These are phyloP conservation scores for Pseudoscleropodium purum DNA, from an alignment of 225 moss, liverwort and hornwort genomes.

Conservation along the genomic window DNA sequence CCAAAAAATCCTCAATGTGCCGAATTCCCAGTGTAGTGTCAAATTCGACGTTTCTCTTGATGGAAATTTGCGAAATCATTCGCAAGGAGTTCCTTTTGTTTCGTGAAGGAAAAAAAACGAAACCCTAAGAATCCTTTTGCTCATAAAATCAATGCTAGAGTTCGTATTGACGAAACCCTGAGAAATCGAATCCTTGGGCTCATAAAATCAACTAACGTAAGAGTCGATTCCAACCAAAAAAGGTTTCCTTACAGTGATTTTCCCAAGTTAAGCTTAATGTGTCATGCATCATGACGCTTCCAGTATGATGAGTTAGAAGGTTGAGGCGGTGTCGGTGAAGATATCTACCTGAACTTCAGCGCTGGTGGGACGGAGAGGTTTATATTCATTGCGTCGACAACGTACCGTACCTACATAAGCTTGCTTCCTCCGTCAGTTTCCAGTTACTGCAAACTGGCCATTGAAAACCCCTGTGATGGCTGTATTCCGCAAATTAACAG, in stretches of 20 bases:
- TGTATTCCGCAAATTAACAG: not conserved
- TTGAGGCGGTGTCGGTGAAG: not conserved
- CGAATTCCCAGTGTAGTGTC: not conserved
- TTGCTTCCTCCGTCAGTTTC: not conserved
- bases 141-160: not conserved
- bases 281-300: not conserved
- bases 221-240: too few relatives aligned
- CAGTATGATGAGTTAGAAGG: too few relatives aligned
- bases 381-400: not conserved
- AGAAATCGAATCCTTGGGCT: too few relatives aligned
- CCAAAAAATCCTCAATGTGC: not conserved
- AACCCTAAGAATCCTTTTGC: not conserved
- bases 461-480: not conserved
- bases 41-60: not conserved
- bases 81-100: not conserved
- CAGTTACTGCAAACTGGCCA: not conserved
- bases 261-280: not conserved
- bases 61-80: not conserved
- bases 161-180: too few relatives aligned
- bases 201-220: too few relatives aligned
- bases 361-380: not conserved
- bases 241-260: not conserved
- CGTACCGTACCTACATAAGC: not conserved
- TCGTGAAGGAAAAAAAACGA: not conserved
- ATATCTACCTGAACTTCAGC: not conserved